Evolutionary conservation across 352 stramenopile species (phyloP), one percentile per base, ranked within the genome.

Genomic region (Peronospora farinosa): DNA sequence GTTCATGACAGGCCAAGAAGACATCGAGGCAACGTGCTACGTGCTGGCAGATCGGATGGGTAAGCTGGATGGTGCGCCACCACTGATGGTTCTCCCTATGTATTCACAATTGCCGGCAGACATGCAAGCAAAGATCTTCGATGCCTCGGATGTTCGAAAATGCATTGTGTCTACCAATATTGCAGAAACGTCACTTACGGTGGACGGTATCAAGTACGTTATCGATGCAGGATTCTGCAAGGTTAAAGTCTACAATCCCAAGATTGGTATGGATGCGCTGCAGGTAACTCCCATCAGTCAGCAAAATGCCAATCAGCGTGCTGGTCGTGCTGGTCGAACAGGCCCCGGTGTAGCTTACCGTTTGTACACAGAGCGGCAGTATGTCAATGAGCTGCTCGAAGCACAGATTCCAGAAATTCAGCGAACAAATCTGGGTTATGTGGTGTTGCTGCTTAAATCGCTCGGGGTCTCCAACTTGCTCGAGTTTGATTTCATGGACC

Each of bases 1-100:
- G 33, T 99, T 99, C 63, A 99, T 99, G 96, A 99, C 97, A 1
- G 97, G 97, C 6, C 97, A 99, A 72, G 96, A 98, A 70, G 97
- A 99, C 60, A 99, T 99, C 63, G 96, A 99, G 49, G 84, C 91
- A 7, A 96, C 88, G 10, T 97, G 92, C 57, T 95, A 84, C 50
- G 83, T 98, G 19, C 51, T 98, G 3, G 91, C 92, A 10, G 92
- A 98, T 50, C 92, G 95, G n/a, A 97, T 98, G 74, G 84, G 78
- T 13, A 90, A 94, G 39, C 66, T 98, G 11, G 90, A 95, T 27
- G 88, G 91, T 35, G 83, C 92, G 3, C 90, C 92, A 15, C 95
- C 95, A 15, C 72, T 99, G 6, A 85, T 99, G 58, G 79, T 99
- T 30, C 76, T 99, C 7, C 97, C 97, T n/a, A 99, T 99, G 95